Evolutionary conservation across 2,329 filamentous ascomycete genomes (phyloP).

Genomic region (Talaromyces piceae): DNA sequence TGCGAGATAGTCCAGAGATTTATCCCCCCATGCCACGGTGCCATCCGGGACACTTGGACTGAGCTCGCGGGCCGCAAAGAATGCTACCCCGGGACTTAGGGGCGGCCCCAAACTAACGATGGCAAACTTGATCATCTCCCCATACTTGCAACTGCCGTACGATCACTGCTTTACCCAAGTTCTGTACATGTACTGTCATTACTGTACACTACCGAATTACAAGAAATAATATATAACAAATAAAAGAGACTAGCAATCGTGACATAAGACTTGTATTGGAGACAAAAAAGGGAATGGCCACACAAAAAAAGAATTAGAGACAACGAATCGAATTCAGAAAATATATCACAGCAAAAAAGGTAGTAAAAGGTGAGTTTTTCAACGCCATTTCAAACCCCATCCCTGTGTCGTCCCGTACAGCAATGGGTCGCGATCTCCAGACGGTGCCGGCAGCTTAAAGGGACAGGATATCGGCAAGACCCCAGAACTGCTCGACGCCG

Average conservation of each 20-base stretch:
- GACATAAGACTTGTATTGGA: not conserved
- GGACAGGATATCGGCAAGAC: slow-evolving; percentile 25
- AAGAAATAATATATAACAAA: not conserved
- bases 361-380: too few species aligned
- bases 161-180: too few species aligned
- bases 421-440: not conserved
- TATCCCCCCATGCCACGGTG: not conserved
- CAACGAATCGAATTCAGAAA: not conserved
- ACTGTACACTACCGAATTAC: not conserved
- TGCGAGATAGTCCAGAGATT: too few species aligned
- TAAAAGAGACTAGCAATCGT: not conserved
- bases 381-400: not conserved
- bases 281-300: not conserved
- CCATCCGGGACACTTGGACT: not conserved
- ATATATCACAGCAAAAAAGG: not conserved
- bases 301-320: not conserved
- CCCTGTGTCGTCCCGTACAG: not conserved
- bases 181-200: too few species aligned
- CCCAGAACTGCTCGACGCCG: slow-evolving; percentile 75
- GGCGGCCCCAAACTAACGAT: too few species aligned
- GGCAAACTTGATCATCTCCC: too few species aligned
- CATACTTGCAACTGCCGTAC: too few species aligned
- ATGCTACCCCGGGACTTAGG: not conserved
- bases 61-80: not conserved
- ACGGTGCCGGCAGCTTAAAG: not conserved